Conservation (phyloP, 1,139 yeast species). For the Blastobotrys illinoisensis region DNA sequence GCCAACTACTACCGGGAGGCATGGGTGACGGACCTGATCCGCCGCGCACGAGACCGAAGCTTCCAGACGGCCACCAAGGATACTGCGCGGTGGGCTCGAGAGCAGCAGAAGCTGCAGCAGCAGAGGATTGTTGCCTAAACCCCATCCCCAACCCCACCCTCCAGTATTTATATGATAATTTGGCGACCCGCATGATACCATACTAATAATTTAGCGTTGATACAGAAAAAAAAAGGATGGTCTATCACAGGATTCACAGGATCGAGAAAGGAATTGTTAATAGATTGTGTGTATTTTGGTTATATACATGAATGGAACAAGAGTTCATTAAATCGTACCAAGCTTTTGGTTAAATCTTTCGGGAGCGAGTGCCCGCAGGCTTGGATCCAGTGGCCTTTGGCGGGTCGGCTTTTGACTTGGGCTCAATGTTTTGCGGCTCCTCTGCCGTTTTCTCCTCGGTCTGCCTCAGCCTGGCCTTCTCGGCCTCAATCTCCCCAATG, state of each 20-base stretch:
- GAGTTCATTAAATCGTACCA: not conserved
- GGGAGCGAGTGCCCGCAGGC: not conserved
- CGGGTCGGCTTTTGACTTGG: not conserved
- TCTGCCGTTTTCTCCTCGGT: not conserved
- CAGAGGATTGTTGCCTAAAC: not conserved
- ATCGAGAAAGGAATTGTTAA: not conserved
- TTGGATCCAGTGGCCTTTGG: not conserved
- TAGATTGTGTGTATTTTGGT: not conserved
- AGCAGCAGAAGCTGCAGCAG: slow-evolving; percentile 53
- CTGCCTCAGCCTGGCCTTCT: slow-evolving; percentile 1
- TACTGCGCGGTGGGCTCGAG: slow-evolving; percentile 96
- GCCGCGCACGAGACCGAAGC: slow-evolving; percentile 60
- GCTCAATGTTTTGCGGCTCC: not conserved
- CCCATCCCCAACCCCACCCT: no score
- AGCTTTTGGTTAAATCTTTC: not conserved
- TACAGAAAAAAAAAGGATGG: not conserved
- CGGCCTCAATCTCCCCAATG: slow-evolving; percentile 54
- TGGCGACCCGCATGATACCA: not conserved
- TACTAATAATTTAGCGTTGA: not conserved
- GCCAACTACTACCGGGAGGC: slow-evolving; percentile 58
- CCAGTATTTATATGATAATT: not conserved
- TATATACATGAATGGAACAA: not conserved
- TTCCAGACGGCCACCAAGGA: slow-evolving; percentile 68
- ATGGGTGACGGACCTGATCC: slow-evolving; percentile 77
- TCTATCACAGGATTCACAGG: not conserved